These are phyloP conservation scores for Colletotrichum sansevieriae DNA, from an alignment of 2,329 filamentous ascomycete genomes.

Conservation along the genomic window DNA sequence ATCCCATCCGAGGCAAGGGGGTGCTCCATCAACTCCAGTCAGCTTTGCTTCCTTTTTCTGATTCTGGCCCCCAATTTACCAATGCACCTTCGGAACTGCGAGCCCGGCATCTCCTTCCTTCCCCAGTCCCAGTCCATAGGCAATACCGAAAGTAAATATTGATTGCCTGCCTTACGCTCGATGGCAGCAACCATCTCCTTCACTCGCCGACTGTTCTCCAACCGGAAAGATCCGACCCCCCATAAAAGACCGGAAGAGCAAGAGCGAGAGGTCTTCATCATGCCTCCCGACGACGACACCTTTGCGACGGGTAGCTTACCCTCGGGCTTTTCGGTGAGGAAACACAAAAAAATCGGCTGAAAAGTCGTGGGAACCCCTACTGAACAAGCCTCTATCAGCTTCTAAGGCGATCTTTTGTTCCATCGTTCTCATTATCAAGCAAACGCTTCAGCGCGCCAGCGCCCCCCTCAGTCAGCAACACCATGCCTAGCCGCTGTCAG, in stretches of 20 bases:
- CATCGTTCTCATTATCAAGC: conserved; percentile 17
- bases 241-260: conserved; percentile 15
- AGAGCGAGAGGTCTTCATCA: conserved; percentile 10
- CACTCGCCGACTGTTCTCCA: conserved; percentile 19
- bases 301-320: not conserved
- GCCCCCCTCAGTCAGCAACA: conserved; percentile 12
- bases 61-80: conserved; percentile 14
- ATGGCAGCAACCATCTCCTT: conserved; percentile 21
- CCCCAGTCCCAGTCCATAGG: conserved; percentile 7
- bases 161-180: not conserved
- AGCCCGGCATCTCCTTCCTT: conserved; percentile 10
- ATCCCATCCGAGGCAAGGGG: conserved; percentile 16
- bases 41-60: conserved; percentile 23
- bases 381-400: conserved; percentile 20
- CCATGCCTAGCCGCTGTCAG: conserved; percentile 18
- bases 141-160: conserved; percentile 11
- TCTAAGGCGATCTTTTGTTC: conserved; percentile 25
- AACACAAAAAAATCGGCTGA: not conserved
- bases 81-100: conserved; percentile 13
- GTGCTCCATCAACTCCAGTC: conserved; percentile 10
- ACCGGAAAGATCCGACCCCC: conserved; percentile 9
- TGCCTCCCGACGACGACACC: conserved; percentile 5
- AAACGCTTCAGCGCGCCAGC: conserved; percentile 8
- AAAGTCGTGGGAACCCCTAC: not conserved
- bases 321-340: conserved; percentile 16